phyloP scores from a whole-genome alignment of 192 early-diverging fungal genomes.

The Phlyctochytrium bullatum region DNA sequence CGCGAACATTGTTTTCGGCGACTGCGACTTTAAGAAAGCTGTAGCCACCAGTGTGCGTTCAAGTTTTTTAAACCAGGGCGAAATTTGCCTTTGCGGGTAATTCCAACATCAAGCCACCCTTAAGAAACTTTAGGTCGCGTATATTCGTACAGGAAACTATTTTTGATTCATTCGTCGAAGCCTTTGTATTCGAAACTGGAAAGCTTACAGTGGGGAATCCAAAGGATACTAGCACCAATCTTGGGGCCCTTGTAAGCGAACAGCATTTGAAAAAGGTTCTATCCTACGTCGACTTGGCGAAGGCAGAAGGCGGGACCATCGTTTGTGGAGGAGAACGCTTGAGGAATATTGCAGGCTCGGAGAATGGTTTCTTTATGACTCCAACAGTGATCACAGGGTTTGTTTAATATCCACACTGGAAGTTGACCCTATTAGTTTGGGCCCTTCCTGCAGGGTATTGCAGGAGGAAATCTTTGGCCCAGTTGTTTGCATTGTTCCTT shows the following conservation, averaged over 20 bases:
- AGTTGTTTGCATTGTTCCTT: slow-evolving; percentile 73
- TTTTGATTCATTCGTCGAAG: slow-evolving; percentile 62
- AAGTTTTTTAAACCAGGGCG: slow-evolving; percentile 74
- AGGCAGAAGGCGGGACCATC: slow-evolving; percentile 33
- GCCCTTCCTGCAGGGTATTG: slow-evolving; percentile 26
- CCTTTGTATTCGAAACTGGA: slow-evolving; percentile 49
- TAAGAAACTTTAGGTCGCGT: slow-evolving; percentile 36
- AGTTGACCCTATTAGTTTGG: slow-evolving; percentile 14
- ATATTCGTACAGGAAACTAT: slow-evolving; percentile 71
- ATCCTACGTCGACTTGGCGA: slow-evolving; percentile 63
- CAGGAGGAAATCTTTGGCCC: slow-evolving; percentile 90
- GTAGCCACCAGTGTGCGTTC: slow-evolving; percentile 54
- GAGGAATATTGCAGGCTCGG: slow-evolving; percentile 40
- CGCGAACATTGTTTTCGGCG: slow-evolving; percentile 47
- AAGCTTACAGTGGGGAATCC: slow-evolving; percentile 71
- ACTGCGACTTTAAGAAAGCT: slow-evolving; percentile 26
- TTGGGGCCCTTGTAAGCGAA: slow-evolving; percentile 72
- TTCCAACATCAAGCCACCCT: background rate
- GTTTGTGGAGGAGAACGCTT: slow-evolving; percentile 50
- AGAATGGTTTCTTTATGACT: slow-evolving; percentile 73
- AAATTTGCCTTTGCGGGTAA: slow-evolving; percentile 70
- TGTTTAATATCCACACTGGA: background rate
- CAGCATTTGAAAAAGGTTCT: slow-evolving; percentile 70
- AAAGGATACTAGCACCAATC: slow-evolving; percentile 51
- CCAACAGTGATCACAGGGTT: slow-evolving; percentile 72